Percentiles rank a stretch among this genome's conserved stretches.
Evolutionary conservation across 2,329 filamentous ascomycete genomes (phyloP).

Genomic region (Elsinoe batatas): DNA sequence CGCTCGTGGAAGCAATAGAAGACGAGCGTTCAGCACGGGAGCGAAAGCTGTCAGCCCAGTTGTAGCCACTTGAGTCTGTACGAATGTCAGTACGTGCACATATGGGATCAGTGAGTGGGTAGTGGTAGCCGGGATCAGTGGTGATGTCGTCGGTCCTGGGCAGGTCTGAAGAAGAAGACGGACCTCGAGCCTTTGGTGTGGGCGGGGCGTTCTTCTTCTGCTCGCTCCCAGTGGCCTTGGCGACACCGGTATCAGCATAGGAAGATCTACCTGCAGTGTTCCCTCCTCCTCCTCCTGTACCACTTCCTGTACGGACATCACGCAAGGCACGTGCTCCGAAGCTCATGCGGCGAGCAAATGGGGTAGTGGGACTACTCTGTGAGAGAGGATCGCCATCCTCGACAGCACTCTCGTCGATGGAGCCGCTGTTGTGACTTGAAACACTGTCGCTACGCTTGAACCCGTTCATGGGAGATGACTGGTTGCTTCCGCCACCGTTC

Average conservation of each 20-base stretch:
- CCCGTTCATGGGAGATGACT: slow-evolving; percentile 34
- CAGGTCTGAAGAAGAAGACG: slow-evolving; percentile 33
- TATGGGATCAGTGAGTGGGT: slow-evolving; percentile 18
- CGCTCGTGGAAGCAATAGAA: slow-evolving; percentile 48
- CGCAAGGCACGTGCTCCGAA: slow-evolving; percentile 74
- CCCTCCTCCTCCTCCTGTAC: slow-evolving; percentile 44
- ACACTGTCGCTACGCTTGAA: slow-evolving; percentile 35
- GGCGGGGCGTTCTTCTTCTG: slow-evolving; percentile 17
- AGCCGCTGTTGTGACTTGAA: slow-evolving; percentile 32
- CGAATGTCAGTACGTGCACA: slow-evolving; percentile 37
- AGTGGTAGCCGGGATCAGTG: neutral
- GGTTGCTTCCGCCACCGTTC: slow-evolving; percentile 32
- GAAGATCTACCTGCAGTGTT: slow-evolving; percentile 49
- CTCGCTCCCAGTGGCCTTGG: slow-evolving; percentile 13
- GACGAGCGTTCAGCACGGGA: slow-evolving; percentile 69
- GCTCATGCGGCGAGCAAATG: slow-evolving; percentile 77
- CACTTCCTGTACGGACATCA: slow-evolving; percentile 48
- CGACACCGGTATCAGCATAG: slow-evolving; percentile 20
- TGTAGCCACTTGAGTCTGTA: slow-evolving; percentile 77
- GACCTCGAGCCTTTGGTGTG: slow-evolving; percentile 43
- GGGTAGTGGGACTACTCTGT: slow-evolving; percentile 56
- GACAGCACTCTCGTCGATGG: slow-evolving; percentile 41
- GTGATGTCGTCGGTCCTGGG: slow-evolving; percentile 4
- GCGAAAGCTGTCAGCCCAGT: slow-evolving; percentile 93
- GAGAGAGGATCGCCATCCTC: slow-evolving; percentile 48